These are phyloP conservation scores for Arthrobotrys sinensis DNA, from an alignment of 2,329 filamentous ascomycete species.

Conservation along the genomic window DNA sequence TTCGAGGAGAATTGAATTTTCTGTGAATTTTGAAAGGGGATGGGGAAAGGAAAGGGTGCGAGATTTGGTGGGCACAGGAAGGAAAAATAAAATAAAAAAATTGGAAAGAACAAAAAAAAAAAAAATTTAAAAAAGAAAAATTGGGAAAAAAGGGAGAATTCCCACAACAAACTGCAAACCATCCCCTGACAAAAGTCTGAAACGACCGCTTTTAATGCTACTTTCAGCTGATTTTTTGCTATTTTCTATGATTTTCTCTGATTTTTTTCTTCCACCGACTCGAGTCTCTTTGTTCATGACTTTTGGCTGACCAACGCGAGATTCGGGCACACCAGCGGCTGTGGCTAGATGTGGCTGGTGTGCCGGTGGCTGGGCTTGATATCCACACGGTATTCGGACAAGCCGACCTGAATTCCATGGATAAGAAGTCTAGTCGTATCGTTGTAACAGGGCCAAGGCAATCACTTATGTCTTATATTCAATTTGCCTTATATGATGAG, in stretches of 20 bases:
- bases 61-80: constrained; percentile 50
- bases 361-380: neutral
- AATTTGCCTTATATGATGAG: too few species aligned
- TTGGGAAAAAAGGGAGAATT: constrained; percentile 35
- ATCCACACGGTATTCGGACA: neutral
- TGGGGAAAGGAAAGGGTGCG: constrained; percentile 25
- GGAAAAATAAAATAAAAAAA: constrained; percentile 40
- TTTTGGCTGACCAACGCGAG: neutral
- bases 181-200: constrained; percentile 21
- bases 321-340: neutral
- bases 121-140: constrained; percentile 40
- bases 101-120: constrained; percentile 44
- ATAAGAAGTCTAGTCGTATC: too few species aligned
- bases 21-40: constrained; percentile 40
- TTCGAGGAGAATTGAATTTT: constrained; percentile 46
- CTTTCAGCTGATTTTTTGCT: constrained; percentile 51
- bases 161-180: constrained; percentile 39
- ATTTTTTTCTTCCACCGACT: constrained; percentile 26
- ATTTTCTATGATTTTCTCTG: constrained; percentile 49
- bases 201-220: constrained; percentile 17
- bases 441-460: too few species aligned
- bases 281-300: constrained; percentile 6
- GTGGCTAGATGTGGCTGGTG: constrained; percentile 20
- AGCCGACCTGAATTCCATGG: too few species aligned
- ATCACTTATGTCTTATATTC: too few species aligned